A percentile compares a stretch with the other conserved stretches of the same genome.
Conservation (phyloP, 139 green algal species). For the Chlorokybus atmophyticus region DNA sequence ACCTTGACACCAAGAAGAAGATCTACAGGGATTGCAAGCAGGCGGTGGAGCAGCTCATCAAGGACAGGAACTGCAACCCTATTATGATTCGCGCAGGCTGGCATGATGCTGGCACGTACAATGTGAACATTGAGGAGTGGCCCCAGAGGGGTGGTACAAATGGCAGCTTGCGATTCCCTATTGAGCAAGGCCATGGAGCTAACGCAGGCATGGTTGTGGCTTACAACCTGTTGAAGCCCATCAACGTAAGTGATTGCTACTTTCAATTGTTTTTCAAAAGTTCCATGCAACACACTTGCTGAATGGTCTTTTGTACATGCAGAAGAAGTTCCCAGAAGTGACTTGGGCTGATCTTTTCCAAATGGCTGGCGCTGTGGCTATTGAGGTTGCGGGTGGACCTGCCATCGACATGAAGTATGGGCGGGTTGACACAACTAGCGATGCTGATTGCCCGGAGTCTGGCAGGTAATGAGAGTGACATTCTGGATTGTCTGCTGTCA, state of each 20-base stretch:
- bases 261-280: too few relatives aligned
- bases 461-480: too few relatives aligned
- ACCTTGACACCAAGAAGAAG: too few relatives aligned
- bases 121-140: conserved; percentile 41
- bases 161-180: conserved; percentile 72
- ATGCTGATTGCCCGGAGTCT: too few relatives aligned
- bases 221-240: neutral
- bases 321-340: conserved; percentile 39
- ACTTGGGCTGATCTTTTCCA: conserved; percentile 57
- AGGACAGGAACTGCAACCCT: too few relatives aligned
- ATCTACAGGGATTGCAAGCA: too few relatives aligned
- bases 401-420: conserved; percentile 76
- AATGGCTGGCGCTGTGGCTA: conserved; percentile 38
- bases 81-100: conserved; percentile 50
- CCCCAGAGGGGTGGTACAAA: conserved; percentile 60
- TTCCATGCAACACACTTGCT: conserved; percentile 38
- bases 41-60: too few relatives aligned
- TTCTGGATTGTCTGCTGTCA: too few relatives aligned
- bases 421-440: conserved; percentile 41
- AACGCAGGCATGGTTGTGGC: conserved; percentile 50
- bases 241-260: neutral
- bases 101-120: conserved; percentile 62
- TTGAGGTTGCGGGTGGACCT: conserved; percentile 61
- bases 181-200: conserved; percentile 62
- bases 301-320: conserved; percentile 29